Evolutionary conservation across 345 rosid genomes (phyloP), one percentile per base, ranked within the genome.

Genomic region (Mangifera indica): DNA sequence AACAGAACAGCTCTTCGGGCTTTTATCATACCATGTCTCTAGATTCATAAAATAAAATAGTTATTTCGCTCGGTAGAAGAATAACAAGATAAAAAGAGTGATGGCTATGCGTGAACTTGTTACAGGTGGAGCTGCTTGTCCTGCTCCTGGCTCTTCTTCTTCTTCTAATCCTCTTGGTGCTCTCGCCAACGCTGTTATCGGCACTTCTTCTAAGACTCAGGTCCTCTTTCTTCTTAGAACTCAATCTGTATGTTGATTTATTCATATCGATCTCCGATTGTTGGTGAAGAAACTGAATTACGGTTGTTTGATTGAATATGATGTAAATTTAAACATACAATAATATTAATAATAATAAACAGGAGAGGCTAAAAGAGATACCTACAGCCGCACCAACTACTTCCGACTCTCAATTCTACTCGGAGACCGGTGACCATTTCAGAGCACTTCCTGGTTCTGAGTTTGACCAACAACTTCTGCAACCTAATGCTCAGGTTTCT

Each of bases 81-180:
- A 59, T 21, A 14, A 26, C 9, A 12, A 12, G 2, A 15, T 20
- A 22, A 21, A 37, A 20, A n/a, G 59, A 49, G 66, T 29, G 52
- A 95, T 95, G 99, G 91, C 99, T 91, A 91, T 91, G 97, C 82
- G 99, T 63, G 99, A 95, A 67, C 84, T 95, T 7, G 96, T 89
- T n/a, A 74, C 87, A 2, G 98, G 99, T 49, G 99, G 97, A 63
- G 98, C 99, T 42, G 96, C 96, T 18, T 95, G 99, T 37, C 93
- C 96, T 0, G 96, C 89, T 76, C 97, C 98, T 0, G 98, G 97
- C 26, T 88, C 97, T 13, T 92, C 98, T 22, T n/a, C 99, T 67
- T 87, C 98, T 22, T 84, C 98, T 21, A 95, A 95, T 68, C 99
- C 99, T 48, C 78, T 95, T 18, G 97, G 98, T 20, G 89, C 98